A percentile compares a stretch with the other conserved stretches of the same genome.
These are phyloP conservation scores for Mortierella sp. DNA, from an alignment of 371 early-diverging fungal genomes.

Conservation along the genomic window DNA sequence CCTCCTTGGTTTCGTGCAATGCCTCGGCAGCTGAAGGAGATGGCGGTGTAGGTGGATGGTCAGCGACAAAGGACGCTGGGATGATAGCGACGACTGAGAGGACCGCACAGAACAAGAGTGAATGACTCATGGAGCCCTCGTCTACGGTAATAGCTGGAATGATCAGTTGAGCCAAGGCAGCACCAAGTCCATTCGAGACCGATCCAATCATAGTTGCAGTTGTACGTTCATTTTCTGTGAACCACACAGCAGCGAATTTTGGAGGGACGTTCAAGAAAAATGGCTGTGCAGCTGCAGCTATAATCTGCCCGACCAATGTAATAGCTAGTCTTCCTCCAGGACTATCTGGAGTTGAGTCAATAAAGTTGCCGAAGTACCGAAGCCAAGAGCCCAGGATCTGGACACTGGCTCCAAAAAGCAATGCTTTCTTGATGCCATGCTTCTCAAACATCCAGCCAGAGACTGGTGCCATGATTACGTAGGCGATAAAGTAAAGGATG, in stretches of 20 bases:
- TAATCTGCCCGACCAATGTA: slow-evolving; percentile 67
- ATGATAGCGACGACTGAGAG: slow-evolving; percentile 59
- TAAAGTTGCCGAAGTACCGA: slow-evolving; percentile 63
- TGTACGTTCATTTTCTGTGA: slow-evolving; percentile 70
- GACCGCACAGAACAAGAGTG: slow-evolving; percentile 63
- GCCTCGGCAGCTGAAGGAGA: slow-evolving; percentile 57
- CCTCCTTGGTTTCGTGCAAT: slow-evolving; percentile 26
- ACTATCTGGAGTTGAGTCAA: slow-evolving; percentile 55
- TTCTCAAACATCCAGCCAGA: slow-evolving; percentile 64
- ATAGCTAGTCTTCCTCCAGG: slow-evolving; percentile 57
- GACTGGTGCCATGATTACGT: slow-evolving; percentile 55
- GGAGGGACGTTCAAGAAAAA: slow-evolving; percentile 72
- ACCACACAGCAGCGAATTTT: slow-evolving; percentile 75
- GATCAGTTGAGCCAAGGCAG: slow-evolving; percentile 68
- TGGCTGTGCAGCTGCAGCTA: slow-evolving; percentile 70
- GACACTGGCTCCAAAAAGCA: slow-evolving; percentile 61
- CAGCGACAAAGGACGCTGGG: slow-evolving; percentile 62
- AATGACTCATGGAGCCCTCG: slow-evolving; percentile 44
- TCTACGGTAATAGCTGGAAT: slow-evolving; percentile 63
- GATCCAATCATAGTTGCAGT: slow-evolving; percentile 73
- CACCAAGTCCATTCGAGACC: slow-evolving; percentile 60
- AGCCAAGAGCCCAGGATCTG: slow-evolving; percentile 67
- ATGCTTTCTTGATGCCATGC: slow-evolving; percentile 61
- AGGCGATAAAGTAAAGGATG: slow-evolving; percentile 62
- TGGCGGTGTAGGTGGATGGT: slow-evolving; percentile 62